Percentiles rank a stretch among this genome's conserved stretches.
Evolutionary conservation across 495 filamentous ascomycete species (phyloP).

Genomic region (Staphylotrichum longicolle): DNA sequence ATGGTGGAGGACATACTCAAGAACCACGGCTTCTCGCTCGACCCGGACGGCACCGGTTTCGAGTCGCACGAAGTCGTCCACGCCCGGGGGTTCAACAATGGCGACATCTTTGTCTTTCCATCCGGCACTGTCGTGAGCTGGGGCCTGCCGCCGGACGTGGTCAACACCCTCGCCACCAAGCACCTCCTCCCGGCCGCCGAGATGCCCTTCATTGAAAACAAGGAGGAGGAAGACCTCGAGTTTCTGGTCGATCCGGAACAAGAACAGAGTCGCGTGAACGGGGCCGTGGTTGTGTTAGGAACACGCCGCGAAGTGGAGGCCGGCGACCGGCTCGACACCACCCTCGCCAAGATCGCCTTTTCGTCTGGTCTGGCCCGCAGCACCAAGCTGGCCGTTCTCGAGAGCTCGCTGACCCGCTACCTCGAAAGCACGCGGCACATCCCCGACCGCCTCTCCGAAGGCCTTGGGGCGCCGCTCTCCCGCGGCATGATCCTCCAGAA

Average conservation of each 20-base stretch:
- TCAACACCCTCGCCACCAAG: conserved; percentile 67
- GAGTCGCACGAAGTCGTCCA: conserved; percentile 59
- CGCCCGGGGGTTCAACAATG: conserved; percentile 54
- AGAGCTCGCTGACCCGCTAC: conserved; percentile 76
- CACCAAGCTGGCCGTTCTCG: conserved; percentile 94
- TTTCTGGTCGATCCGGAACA: conserved; percentile 73
- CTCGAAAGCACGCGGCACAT: conserved; percentile 80
- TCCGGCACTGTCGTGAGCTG: conserved; percentile 94
- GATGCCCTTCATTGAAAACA: conserved; percentile 60
- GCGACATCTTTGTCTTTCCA: conserved; percentile 95
- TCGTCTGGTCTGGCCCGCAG: conserved; percentile 90
- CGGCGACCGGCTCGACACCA: conserved; percentile 60
- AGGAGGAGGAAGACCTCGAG: conserved; percentile 86
- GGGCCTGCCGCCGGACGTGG: conserved; percentile 71
- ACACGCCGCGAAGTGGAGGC: conserved; percentile 53
- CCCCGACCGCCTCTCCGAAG: conserved; percentile 63
- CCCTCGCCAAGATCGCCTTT: conserved; percentile 92
- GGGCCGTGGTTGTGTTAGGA: conserved; percentile 86
- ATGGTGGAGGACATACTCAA: conserved; percentile 66
- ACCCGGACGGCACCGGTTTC: conserved; percentile 59
- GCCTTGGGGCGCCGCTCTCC: conserved; percentile 30
- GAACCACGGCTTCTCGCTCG: conserved; percentile 64
- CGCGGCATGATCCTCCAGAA: conserved; percentile 69
- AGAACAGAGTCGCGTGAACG: conserved; percentile 75
- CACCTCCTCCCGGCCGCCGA: conserved; percentile 73